Evolutionary conservation across 371 early-diverging fungal species (phyloP), one percentile per base, ranked within the genome.

Genomic region (Basidiobolus meristosporus): DNA sequence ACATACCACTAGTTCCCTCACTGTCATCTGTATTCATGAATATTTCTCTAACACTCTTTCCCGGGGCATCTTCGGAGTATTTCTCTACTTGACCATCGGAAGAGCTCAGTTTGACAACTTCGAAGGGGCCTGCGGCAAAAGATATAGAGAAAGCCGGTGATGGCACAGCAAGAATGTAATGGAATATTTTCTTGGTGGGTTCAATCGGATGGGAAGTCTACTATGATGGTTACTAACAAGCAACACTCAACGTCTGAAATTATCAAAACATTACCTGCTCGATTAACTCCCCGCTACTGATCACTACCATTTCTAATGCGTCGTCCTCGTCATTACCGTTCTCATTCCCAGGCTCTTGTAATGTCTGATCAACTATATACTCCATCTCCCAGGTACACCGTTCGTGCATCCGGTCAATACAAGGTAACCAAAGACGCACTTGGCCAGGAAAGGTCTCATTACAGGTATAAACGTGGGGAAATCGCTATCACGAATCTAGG

Each of bases 351-450:
- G 49, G 44, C 22, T 47, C 45, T 35, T 47, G 19, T 38, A 36
- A 38, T 46, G 34, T n/a, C n/a, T n/a, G n/a, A 22, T 16, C 29
- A 9, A 37, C 57, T 41, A 38, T 65, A 44, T 77, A 74, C 36
- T 82, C 73, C 50, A 92, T 58, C 31, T 86, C 87, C 89, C 89
- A 92, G 2, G 84, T 86, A 39, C 75, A 73, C 42, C 80, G 56
- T 33, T 79, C 82, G 11, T 72, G 65, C 6, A 71, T 45, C 15
- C 63, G 57, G 49, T 92, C 90, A 31, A 86, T 48, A 50, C 90
- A 90, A 1, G 93, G 93, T 33, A 90, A 58, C 91, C 91, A 90
- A 30, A 68, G 49, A 1, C 93, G 72, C 3, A 87, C 73, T 20
- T 65, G 70, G 3, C 83, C 81, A 23, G 82, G 77, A 7, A 70